Base-by-base conservation (phyloP, 345 rosid species). In the Salix caprea region DNA sequence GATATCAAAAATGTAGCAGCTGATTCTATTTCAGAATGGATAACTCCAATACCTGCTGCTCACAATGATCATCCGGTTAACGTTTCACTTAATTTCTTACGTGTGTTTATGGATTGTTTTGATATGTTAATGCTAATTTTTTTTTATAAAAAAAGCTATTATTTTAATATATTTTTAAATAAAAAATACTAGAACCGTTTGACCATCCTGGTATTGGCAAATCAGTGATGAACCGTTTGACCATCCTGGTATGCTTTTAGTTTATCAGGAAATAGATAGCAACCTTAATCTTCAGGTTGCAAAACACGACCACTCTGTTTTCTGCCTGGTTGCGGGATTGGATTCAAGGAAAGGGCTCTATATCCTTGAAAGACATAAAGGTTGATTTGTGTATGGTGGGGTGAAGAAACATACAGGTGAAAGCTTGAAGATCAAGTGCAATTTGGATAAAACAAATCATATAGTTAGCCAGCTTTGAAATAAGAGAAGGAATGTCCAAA, bases 201-300 rank as follows among this genome's bases (percentile, higher is more conserved):
- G 36, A 34, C 36, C 36, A 34, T n/a, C n/a, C n/a, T n/a, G n/a
- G n/a, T n/a, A n/a, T n/a, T n/a, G 6, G 54, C 54, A 48, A 48
- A 48, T 48, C 54, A 48, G 19, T 4, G 54, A 48, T 15, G 21
- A 95, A 70, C 96, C 94, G 65, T 91, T 91, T 62, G 88, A 88
- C 81, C 84, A 83, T 76, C 96, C 97, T 3, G 96, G 97, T 42
- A 90, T 86, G 95, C 60, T 87, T 65, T 44, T 95, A 34, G 86
- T n/a, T n/a, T 71, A 72, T 14, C 78, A 83, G 73, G 90, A 85
- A 67, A 68, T 70, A 34, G 90, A 77, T 4, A 19, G 48, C 46
- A 56, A 65, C 72, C 84, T 92, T 54, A 82, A 42, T 11, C 46
- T 42, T 42, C 46, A 36, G 2, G 84, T 89, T n/a, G 75, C 79